Conservation (phyloP, 2,329 filamentous ascomycete species). For the Emmonsiellopsis sp. region DNA sequence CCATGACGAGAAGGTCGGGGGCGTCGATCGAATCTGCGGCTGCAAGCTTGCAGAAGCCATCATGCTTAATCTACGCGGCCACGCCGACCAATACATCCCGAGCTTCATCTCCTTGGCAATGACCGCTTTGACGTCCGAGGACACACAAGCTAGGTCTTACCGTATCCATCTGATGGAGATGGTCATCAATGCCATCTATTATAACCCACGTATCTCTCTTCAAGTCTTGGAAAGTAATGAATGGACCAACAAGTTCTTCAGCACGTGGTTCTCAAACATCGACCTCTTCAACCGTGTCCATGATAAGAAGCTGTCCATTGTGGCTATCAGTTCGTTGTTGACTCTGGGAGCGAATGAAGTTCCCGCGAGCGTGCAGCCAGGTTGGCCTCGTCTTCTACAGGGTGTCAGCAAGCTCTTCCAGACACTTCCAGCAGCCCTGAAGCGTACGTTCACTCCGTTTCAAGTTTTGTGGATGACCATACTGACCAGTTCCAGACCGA, state of each 20-base stretch:
- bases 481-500: constrained; percentile 47
- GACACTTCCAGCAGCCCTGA: constrained; percentile 75
- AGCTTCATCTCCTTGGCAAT: constrained; percentile 87
- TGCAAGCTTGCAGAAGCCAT: constrained; percentile 96
- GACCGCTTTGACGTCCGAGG: constrained; percentile 63
- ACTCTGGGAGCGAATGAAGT: constrained; percentile 71
- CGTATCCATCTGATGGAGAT: constrained; percentile 97
- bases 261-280: constrained; percentile 94
- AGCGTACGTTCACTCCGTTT: constrained; percentile 48
- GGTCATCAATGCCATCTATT: constrained; percentile 96
- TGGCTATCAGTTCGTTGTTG: constrained; percentile 79
- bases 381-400: constrained; percentile 84
- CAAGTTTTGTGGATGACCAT: background rate
- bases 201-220: constrained; percentile 79
- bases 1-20: constrained; percentile 79
- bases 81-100: constrained; percentile 78
- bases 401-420: constrained; percentile 88
- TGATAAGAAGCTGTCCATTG: constrained; percentile 97
- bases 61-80: constrained; percentile 86
- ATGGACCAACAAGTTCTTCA: constrained; percentile 99
- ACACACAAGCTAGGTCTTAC: constrained; percentile 84
- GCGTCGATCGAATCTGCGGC: constrained; percentile 89
- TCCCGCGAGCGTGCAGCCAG: constrained; percentile 83
- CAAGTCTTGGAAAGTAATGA: constrained; percentile 80
- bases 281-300: constrained; percentile 87